These are phyloP conservation scores for Aspergillus luchuensis DNA, from an alignment of 2,329 filamentous ascomycete genomes.

Conservation along the genomic window DNA sequence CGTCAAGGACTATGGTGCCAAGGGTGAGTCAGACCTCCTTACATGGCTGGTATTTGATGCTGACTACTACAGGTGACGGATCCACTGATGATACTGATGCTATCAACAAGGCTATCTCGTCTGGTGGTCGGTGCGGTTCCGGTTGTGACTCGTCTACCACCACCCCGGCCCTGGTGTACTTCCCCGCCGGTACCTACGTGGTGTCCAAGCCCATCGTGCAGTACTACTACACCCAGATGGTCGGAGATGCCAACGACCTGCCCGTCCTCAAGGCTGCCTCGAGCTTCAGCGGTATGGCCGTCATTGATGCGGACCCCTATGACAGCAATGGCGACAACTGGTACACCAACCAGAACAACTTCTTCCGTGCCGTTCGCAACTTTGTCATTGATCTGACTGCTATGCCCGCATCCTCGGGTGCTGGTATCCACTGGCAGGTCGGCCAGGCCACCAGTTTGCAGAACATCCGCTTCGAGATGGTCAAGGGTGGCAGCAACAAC, in stretches of 20 bases:
- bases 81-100: slow-evolving; percentile 80
- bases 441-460: slow-evolving; percentile 80
- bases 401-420: slow-evolving; percentile 62
- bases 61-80: slow-evolving; percentile 57
- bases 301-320: slow-evolving; percentile 90
- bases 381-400: slow-evolving; percentile 75
- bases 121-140: slow-evolving; percentile 76
- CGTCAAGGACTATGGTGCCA: slow-evolving; percentile 74
- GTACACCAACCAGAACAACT: slow-evolving; percentile 81
- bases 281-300: slow-evolving; percentile 78
- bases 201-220: slow-evolving; percentile 78
- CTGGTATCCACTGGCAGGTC: slow-evolving; percentile 82
- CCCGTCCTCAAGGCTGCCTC: slow-evolving; percentile 75
- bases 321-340: slow-evolving; percentile 67
- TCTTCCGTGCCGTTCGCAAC: slow-evolving; percentile 81
- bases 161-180: slow-evolving; percentile 87
- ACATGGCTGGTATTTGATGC: slow-evolving; percentile 33
- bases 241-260: slow-evolving; percentile 73
- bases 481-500: slow-evolving; percentile 65
- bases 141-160: slow-evolving; percentile 81
- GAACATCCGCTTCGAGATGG: slow-evolving; percentile 81
- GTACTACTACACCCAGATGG: slow-evolving; percentile 90
- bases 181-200: slow-evolving; percentile 83
- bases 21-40: slow-evolving; percentile 52
- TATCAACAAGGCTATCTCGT: slow-evolving; percentile 80